Base-by-base conservation (phyloP, 2,329 filamentous ascomycete genomes). In the Emmonsiellopsis sp. region DNA sequence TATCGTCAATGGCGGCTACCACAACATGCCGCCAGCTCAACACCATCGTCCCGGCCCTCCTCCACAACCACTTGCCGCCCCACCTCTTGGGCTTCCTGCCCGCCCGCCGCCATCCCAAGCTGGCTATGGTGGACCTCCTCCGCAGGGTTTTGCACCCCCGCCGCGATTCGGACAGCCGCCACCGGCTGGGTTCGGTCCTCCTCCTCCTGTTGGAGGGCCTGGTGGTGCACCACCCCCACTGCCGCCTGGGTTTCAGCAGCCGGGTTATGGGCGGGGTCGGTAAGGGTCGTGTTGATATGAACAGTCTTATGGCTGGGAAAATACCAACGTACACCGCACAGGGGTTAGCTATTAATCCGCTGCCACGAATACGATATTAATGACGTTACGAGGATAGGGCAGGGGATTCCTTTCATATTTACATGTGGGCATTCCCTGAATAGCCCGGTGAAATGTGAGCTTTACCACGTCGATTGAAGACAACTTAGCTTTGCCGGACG, bases 21-120 rank as follows among this genome's bases (percentile, higher is more conserved):
- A 72, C 65, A 65, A 50, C 9, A 50, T 50, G 55, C 70, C 72
- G 59, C 71, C 68, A 43, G 64, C 69, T 35, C 62, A 65, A 57
- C 68, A 74, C 53, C 76, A 82, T 32, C 77, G 84, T 11, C 77
- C 80, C 11, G 80, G 82, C 47, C 56, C 51, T 13, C 80, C 83
- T 35, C 78, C 80, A 15, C 72, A 68, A 52, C 72, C 76, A 48
- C 62, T 76, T 43, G 64, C 67, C 42, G 72, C 71, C 34, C 73
- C 74, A 8, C 74, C 75, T 11, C 73, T 78, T 7, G 79, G 78
- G 31, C 67, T 84, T 30, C 85, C 86, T 40, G 83, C 85, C 54
- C 75, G 85, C 40, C 86, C 86, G n/a, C 86, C 86, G 3, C 83
- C 83, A 15, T 82, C 78, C 13, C 81, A 85, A 62, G 82, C 74